Conservation (phyloP, 2,329 filamentous ascomycete species). For the Nannizziopsis arthrosporioides region DNA sequence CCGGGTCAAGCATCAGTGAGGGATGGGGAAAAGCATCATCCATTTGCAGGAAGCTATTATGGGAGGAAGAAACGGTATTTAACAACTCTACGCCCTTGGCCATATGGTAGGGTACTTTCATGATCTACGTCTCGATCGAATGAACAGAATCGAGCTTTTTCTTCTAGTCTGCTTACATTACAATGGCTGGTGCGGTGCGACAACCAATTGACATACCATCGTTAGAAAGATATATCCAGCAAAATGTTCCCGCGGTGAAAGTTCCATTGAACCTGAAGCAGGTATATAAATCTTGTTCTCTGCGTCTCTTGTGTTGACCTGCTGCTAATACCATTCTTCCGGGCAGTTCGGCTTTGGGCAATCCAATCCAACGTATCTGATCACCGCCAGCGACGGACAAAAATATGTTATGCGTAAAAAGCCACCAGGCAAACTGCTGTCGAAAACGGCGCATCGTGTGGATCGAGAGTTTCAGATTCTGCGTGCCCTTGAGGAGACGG, state of each 20-base stretch:
- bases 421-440: conserved; percentile 85
- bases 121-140: too few relatives aligned
- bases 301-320: background rate
- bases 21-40: too few relatives aligned
- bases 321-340: background rate
- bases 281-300: conserved; percentile 40
- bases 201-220: conserved; percentile 78
- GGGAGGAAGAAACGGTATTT: too few relatives aligned
- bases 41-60: too few relatives aligned
- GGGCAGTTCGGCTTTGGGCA: conserved; percentile 87
- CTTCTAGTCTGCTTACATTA: conserved; percentile 1
- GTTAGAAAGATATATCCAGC: conserved; percentile 64
- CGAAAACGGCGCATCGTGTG: conserved; percentile 88
- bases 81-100: too few relatives aligned
- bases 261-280: conserved; percentile 80
- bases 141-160: background rate
- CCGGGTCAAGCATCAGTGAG: background rate
- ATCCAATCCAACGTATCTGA: conserved; percentile 91
- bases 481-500: conserved; percentile 63
- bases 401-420: conserved; percentile 94
- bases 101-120: too few relatives aligned
- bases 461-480: conserved; percentile 92
- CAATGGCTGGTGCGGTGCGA: conserved; percentile 75
- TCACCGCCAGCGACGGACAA: conserved; percentile 57
- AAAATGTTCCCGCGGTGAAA: conserved; percentile 72